These are phyloP conservation scores for Trichoderma breve DNA, from an alignment of 2,329 filamentous ascomycete genomes.

Conservation along the genomic window DNA sequence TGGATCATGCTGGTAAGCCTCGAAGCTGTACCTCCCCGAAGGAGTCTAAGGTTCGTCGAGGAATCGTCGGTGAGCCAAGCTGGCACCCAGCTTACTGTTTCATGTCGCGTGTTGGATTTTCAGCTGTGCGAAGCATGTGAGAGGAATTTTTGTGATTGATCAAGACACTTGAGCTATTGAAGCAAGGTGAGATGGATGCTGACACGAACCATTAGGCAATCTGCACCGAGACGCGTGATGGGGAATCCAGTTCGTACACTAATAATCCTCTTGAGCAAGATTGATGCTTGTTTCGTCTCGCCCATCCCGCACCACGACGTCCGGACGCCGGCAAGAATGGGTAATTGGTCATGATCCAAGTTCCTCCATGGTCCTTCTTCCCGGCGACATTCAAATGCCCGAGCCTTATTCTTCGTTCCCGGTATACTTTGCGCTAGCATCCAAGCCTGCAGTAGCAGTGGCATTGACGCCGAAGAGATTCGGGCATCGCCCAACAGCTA, in stretches of 20 bases:
- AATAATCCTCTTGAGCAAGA: not conserved
- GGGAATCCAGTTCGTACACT: not conserved
- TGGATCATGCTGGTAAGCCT: not conserved
- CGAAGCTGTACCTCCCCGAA: not conserved
- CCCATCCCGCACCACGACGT: not conserved
- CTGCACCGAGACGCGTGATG: not conserved
- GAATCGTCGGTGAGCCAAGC: not conserved
- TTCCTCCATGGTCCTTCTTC: not conserved
- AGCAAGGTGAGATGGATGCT: not conserved
- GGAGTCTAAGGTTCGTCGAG: not conserved
- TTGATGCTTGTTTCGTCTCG: not conserved
- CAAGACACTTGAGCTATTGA: not conserved
- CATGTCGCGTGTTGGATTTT: not conserved
- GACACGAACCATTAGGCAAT: not conserved
- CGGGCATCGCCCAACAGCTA: not conserved
- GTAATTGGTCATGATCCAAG: not conserved
- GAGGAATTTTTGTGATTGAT: not conserved
- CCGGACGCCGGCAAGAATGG: not conserved
- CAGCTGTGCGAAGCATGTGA: not conserved
- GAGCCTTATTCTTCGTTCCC: not conserved
- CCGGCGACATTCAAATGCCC: not conserved
- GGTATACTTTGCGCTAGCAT: not conserved
- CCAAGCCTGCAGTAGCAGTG: not conserved
- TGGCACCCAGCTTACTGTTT: not conserved
- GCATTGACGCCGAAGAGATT: not conserved